These are phyloP conservation scores for Chlamydomonas sp. DNA, from an alignment of 139 green algal genomes.

Conservation along the genomic window DNA sequence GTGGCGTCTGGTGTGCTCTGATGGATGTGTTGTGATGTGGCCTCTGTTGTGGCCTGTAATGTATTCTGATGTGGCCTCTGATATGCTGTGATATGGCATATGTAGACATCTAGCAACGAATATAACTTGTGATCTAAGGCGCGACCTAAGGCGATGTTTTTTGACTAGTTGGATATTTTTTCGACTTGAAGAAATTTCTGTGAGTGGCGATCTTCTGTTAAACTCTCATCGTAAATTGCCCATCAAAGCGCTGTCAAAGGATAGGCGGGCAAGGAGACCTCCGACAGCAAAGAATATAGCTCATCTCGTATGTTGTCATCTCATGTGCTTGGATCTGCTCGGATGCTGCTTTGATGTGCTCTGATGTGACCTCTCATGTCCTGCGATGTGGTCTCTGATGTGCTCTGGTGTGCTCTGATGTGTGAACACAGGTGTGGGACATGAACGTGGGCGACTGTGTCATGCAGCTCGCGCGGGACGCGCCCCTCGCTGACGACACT, in stretches of 20 bases:
- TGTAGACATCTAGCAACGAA: background rate
- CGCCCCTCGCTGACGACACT: conserved; percentile 37
- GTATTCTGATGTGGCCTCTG: too few species aligned
- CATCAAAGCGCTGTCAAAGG: too few species aligned
- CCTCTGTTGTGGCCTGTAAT: too few species aligned
- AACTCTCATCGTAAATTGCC: too few species aligned
- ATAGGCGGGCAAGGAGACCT: conserved; percentile 5
- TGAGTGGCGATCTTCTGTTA: too few species aligned
- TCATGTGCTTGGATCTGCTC: background rate
- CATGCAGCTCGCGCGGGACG: conserved; percentile 33
- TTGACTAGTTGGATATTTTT: too few species aligned
- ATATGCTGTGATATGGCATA: background rate
- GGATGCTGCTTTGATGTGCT: background rate
- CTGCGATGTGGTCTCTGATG: background rate
- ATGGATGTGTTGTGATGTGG: background rate
- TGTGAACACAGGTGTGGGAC: conserved; percentile 63
- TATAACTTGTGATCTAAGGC: too few species aligned
- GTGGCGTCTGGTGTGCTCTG: background rate
- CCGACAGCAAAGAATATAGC: conserved; percentile 1
- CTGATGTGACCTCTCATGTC: background rate
- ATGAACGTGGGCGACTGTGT: conserved; percentile 79
- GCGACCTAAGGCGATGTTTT: background rate
- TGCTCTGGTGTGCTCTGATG: conserved; percentile 33
- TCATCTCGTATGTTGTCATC: background rate
- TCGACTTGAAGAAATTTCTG: too few species aligned